phyloP scores from a whole-genome alignment of 2,329 filamentous ascomycete genomes.

The Pseudocercospora crystallina region DNA sequence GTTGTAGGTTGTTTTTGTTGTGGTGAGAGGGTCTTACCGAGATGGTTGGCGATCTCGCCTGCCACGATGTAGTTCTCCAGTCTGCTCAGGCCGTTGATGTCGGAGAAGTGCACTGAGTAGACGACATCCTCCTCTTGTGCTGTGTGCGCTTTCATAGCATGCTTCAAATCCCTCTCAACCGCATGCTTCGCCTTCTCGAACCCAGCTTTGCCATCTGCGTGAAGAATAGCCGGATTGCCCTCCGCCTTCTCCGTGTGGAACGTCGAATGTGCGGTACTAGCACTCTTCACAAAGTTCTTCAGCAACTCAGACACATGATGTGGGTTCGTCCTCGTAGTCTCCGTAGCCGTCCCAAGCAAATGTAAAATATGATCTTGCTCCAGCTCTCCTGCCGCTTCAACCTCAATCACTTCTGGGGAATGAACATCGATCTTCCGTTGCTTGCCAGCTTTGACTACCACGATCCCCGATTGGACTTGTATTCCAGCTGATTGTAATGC shows the following conservation, averaged over 20 bases:
- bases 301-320: slow-evolving; percentile 30
- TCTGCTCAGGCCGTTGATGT: slow-evolving; percentile 37
- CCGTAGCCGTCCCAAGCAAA: slow-evolving; percentile 31
- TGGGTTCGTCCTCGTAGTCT: slow-evolving; percentile 29
- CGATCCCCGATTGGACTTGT: slow-evolving; percentile 27
- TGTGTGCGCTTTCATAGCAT: slow-evolving; percentile 26
- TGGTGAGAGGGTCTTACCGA: slow-evolving; percentile 25
- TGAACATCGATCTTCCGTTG: slow-evolving; percentile 27
- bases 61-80: slow-evolving; percentile 40
- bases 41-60: slow-evolving; percentile 33
- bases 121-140: slow-evolving; percentile 25
- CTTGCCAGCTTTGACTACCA: slow-evolving; percentile 31
- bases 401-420: slow-evolving; percentile 28
- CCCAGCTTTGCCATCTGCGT: slow-evolving; percentile 26
- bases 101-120: slow-evolving; percentile 37
- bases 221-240: slow-evolving; percentile 31
- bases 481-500: slow-evolving; percentile 28
- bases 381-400: slow-evolving; percentile 30
- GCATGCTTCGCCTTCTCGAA: slow-evolving; percentile 36
- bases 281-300: slow-evolving; percentile 30
- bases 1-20: not conserved
- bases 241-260: slow-evolving; percentile 34
- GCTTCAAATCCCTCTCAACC: slow-evolving; percentile 32
- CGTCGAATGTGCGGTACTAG: slow-evolving; percentile 29
- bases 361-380: slow-evolving; percentile 36